phyloP scores from a whole-genome alignment of 345 rosid genomes.

The Aurinia saxatilis region DNA sequence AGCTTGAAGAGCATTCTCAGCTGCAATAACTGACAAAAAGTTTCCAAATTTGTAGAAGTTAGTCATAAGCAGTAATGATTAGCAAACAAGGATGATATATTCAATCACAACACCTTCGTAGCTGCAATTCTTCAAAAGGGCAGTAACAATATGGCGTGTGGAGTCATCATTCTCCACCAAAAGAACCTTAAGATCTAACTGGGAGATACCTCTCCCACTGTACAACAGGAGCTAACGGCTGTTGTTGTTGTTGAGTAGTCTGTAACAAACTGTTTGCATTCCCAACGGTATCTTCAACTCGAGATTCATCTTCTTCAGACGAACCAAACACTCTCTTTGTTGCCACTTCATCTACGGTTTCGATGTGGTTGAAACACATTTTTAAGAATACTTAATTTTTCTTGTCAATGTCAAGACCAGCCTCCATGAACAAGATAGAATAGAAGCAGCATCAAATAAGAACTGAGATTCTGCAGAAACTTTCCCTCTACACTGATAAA shows the following conservation, averaged over 20 bases:
- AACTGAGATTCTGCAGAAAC: constrained; percentile 9
- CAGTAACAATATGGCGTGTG: constrained; percentile 67
- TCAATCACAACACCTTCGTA: constrained; percentile 52
- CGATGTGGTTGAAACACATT: constrained; percentile 45
- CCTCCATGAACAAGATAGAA: constrained; percentile 40
- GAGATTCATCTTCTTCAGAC: constrained; percentile 42
- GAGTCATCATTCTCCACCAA: constrained; percentile 76
- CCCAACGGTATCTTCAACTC: constrained; percentile 27
- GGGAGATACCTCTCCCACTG: constrained; percentile 81
- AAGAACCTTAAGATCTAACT: constrained; percentile 65
- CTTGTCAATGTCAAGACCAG: constrained; percentile 17
- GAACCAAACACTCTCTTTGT: constrained; percentile 35
- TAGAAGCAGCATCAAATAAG: constrained; percentile 26
- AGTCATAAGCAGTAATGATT: constrained; percentile 7
- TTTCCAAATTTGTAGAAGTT: constrained; percentile 13
- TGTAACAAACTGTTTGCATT: constrained; percentile 31
- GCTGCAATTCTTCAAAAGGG: constrained; percentile 71
- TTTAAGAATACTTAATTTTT: neutral
- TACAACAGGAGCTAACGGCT: constrained; percentile 31
- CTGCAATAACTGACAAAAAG: constrained; percentile 45
- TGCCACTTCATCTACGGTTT: constrained; percentile 30
- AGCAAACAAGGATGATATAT: neutral
- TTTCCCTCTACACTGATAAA: constrained; percentile 18
- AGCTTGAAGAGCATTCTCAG: constrained; percentile 58
- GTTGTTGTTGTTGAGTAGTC: constrained; percentile 36